Percentiles rank a stretch among this genome's conserved stretches.
phyloP scores from a whole-genome alignment of 306 rosid genomes.

The Prunus davidiana region DNA sequence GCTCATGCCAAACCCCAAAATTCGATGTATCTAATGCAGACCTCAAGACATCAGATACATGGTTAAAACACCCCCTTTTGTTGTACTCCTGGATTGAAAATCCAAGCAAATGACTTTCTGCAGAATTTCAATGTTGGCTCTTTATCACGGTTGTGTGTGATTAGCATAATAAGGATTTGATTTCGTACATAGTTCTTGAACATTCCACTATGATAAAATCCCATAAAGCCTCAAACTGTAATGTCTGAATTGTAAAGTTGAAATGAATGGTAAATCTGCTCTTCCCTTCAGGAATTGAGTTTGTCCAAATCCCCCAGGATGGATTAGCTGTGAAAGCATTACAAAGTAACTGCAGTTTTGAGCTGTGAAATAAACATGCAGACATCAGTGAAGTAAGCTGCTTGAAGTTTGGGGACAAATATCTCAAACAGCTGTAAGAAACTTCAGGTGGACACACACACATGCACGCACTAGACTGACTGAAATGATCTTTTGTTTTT shows the following conservation, averaged over 20 bases:
- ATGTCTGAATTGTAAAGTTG: conserved; percentile 18
- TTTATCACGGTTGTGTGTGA: conserved; percentile 25
- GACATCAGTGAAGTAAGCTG: too few species aligned
- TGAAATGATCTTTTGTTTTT: too few species aligned
- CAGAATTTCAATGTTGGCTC: conserved; percentile 10
- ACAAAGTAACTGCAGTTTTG: background rate
- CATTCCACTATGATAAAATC: conserved; percentile 20
- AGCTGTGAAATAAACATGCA: background rate
- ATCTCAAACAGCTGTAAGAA: too few species aligned
- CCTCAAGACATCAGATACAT: conserved; percentile 44
- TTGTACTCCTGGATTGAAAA: conserved; percentile 35
- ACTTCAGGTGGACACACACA: too few species aligned
- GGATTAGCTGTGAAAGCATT: background rate
- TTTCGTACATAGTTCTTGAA: conserved; percentile 24
- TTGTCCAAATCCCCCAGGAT: background rate
- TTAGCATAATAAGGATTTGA: conserved; percentile 29
- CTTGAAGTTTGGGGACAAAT: too few species aligned
- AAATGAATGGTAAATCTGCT: conserved; percentile 6
- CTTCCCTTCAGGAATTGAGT: background rate
- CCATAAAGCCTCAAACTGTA: conserved; percentile 27
- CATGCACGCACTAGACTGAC: too few species aligned
- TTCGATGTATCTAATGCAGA: conserved; percentile 37
- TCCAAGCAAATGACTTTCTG: conserved; percentile 29
- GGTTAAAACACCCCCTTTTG: conserved; percentile 32
- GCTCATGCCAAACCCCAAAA: conserved; percentile 41